Conservation (phyloP, 306 rosid species). For the barrel medic (Medicago truncatula) region MtrunA17r5.0-ANR NC_053046.1:43780001-43780500, state of each 20-base stretch:
- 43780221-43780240: conserved; percentile 7
- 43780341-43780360: not conserved
- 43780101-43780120: conserved; percentile 32
- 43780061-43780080: conserved; percentile 22
- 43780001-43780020: conserved; percentile 27
- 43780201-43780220: conserved; percentile 8
- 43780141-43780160: conserved; percentile 13
- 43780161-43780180: conserved; percentile 9
- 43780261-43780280: not conserved
- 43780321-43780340: conserved; percentile 14
- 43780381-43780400: conserved; percentile 31
- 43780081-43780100: conserved; percentile 21
- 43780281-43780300: conserved; percentile 16
- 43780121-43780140: conserved; percentile 6
- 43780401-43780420: conserved; percentile 8
- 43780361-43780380: not conserved
- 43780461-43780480: not conserved
- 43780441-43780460: conserved; percentile 19
- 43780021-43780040: conserved; percentile 26
- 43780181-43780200: conserved; percentile 14
- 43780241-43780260: conserved; percentile 4
- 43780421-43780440: conserved; percentile 27
- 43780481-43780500: conserved; percentile 8
- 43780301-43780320: conserved; percentile 3
- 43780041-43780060: not conserved